These are phyloP conservation scores for Oryza brachyantha DNA, from an alignment of 176 grass and related monocot genomes.

Conservation along the genomic window DNA sequence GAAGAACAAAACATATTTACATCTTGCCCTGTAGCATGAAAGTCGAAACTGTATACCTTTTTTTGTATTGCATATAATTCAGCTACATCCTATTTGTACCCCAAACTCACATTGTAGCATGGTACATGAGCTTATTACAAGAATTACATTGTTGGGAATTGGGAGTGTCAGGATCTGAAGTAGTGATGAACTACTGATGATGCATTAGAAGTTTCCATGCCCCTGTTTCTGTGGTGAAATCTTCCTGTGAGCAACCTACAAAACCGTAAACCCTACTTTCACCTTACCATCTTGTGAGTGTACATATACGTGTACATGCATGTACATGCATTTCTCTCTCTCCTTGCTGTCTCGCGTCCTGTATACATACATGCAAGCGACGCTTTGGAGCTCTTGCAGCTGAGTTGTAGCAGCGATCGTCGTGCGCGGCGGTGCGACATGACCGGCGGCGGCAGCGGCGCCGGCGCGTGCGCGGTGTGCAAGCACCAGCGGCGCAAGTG, in stretches of 20 bases:
- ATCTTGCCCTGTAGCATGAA: not conserved
- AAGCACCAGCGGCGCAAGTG: constrained; percentile 86
- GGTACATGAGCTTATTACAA: not conserved
- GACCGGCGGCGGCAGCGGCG: constrained; percentile 46
- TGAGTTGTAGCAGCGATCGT: not conserved
- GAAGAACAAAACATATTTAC: not conserved
- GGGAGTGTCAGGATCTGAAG: not conserved
- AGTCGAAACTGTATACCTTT: not conserved
- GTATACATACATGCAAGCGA: not conserved
- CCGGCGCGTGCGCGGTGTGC: constrained; percentile 72
- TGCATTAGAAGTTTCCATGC: constrained; percentile 38
- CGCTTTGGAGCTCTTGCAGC: not conserved
- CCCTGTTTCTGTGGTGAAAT: constrained; percentile 29
- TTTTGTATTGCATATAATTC: not conserved
- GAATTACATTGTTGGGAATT: too few relatives aligned
- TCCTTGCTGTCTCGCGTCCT: not conserved
- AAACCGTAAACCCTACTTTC: constrained; percentile 53
- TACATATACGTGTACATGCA: constrained; percentile 29
- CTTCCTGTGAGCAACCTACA: constrained; percentile 77
- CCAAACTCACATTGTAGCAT: not conserved
- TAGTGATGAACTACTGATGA: not conserved
- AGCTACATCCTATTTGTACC: not conserved
- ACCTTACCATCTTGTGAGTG: constrained; percentile 60
- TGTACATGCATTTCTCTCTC: constrained; percentile 30
- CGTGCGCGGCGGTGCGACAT: constrained; percentile 18